A percentile compares a stretch with the other conserved stretches of the same genome.
Evolutionary conservation across 306 rosid species (phyloP).

Genomic region (Rosa chinensis): DNA sequence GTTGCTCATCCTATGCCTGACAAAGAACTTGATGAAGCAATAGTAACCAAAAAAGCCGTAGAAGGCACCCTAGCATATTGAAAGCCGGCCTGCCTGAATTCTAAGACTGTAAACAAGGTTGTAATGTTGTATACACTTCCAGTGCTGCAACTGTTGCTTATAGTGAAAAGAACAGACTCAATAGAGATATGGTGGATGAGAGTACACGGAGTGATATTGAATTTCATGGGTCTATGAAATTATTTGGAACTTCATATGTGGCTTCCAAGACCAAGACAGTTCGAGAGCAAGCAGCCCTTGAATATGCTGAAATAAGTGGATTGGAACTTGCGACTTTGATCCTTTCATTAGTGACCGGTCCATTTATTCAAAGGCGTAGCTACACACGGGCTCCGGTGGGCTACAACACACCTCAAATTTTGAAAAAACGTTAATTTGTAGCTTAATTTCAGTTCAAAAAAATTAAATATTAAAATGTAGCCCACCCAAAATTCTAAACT

Average conservation of each 20-base stretch:
- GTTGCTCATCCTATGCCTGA: too few relatives aligned
- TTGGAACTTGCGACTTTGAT: conserved; percentile 50
- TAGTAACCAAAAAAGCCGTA: conserved; percentile 21
- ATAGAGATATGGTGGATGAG: conserved; percentile 33
- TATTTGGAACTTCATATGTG: background rate
- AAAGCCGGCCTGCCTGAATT: conserved; percentile 35
- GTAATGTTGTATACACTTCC: conserved; percentile 63
- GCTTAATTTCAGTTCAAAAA: too few relatives aligned
- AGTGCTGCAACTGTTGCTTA: conserved; percentile 35
- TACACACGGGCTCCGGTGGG: too few relatives aligned
- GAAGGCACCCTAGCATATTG: conserved; percentile 49
- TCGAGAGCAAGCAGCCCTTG: conserved; percentile 41
- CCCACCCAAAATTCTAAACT: too few relatives aligned
- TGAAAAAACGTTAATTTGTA: too few relatives aligned
- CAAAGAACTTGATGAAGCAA: too few relatives aligned
- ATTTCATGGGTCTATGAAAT: background rate
- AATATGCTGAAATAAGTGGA: conserved; percentile 46
- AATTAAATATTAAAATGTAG: too few relatives aligned
- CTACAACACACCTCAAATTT: too few relatives aligned
- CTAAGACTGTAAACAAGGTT: conserved; percentile 48
- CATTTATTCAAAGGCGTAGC: too few relatives aligned
- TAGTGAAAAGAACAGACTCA: background rate
- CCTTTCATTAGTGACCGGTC: conserved; percentile 50
- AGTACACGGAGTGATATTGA: conserved; percentile 44
- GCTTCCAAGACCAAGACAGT: conserved; percentile 46